Percentiles rank a stretch among this genome's conserved stretches.
Conservation (phyloP, 225 moss, liverwort and hornwort genomes). For the Neckera pumila region DNA sequence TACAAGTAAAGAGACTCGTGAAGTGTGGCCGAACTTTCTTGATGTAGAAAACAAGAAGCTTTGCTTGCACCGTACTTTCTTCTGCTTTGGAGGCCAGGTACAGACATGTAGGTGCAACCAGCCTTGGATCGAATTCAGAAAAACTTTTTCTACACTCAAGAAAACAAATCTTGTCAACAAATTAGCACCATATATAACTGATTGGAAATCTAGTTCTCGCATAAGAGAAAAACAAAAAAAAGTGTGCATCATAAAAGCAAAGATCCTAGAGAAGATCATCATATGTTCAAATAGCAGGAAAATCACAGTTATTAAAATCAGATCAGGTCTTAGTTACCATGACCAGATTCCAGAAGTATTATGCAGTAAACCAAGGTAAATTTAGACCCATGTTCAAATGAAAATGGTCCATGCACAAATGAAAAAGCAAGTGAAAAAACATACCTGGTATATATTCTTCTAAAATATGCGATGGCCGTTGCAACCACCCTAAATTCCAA, state of each 20-base stretch:
- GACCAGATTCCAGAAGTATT: neutral
- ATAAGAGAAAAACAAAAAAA: neutral
- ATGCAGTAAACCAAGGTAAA: neutral
- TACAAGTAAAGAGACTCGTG: conserved; percentile 17
- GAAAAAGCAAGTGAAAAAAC: neutral
- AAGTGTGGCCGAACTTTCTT: conserved; percentile 51
- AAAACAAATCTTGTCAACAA: neutral
- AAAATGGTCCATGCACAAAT: neutral
- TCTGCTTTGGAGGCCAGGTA: conserved; percentile 97
- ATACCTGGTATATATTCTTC: conserved; percentile 87
- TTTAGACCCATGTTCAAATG: neutral
- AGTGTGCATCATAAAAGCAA: neutral
- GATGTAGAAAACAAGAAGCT: conserved; percentile 57
- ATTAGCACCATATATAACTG: neutral
- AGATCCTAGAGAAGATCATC: neutral
- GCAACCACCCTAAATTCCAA: conserved; percentile 72
- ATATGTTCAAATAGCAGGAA: neutral
- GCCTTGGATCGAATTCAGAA: conserved; percentile 82
- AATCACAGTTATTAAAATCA: neutral
- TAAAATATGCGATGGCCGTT: conserved; percentile 94
- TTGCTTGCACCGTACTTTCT: conserved; percentile 94
- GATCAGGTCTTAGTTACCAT: neutral
- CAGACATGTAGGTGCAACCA: conserved; percentile 96
- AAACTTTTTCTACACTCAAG: conserved; percentile 68
- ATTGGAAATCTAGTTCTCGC: neutral